Percentiles rank a stretch among this genome's conserved stretches.
Conservation (phyloP, 495 filamentous ascomycete genomes). For the Astrothelium subdiscretum region DNA sequence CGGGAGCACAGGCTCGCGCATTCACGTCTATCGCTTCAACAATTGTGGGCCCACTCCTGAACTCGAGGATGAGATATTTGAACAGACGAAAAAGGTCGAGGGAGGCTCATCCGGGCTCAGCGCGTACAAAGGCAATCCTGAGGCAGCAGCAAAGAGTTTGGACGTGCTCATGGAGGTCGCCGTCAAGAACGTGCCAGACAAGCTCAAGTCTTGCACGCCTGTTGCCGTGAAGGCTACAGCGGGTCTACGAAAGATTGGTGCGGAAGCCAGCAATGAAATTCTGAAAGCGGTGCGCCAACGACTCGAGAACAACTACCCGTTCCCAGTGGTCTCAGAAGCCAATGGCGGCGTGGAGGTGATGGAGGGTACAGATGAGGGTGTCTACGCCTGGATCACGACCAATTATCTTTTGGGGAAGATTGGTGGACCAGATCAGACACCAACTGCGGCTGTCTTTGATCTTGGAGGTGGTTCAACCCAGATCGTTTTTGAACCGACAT, state of each 20-base stretch:
- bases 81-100: slow-evolving; percentile 69
- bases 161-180: slow-evolving; percentile 81
- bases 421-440: slow-evolving; percentile 75
- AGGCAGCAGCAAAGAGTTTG: slow-evolving; percentile 79
- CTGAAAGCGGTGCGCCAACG: slow-evolving; percentile 72
- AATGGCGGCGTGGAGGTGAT: slow-evolving; percentile 86
- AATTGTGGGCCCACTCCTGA: slow-evolving; percentile 95
- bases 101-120: slow-evolving; percentile 69
- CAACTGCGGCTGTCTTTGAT: slow-evolving; percentile 90
- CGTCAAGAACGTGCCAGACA: slow-evolving; percentile 69
- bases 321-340: slow-evolving; percentile 77
- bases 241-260: slow-evolving; percentile 72
- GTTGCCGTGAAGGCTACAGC: slow-evolving; percentile 95
- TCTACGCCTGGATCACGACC: slow-evolving; percentile 98
- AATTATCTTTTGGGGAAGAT: slow-evolving; percentile 98
- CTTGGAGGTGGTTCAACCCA: slow-evolving; percentile 94
- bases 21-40: slow-evolving; percentile 98
- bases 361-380: slow-evolving; percentile 90
- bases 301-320: slow-evolving; percentile 83
- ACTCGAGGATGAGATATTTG: slow-evolving; percentile 81
- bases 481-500: slow-evolving; percentile 97
- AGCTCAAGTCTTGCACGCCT: slow-evolving; percentile 76
- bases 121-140: slow-evolving; percentile 70
- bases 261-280: slow-evolving; percentile 72
- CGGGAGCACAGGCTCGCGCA: slow-evolving; percentile 91